These are phyloP conservation scores for Xerocomus potaroensis DNA, from an alignment of 768 basidiomycete genomes.

Conservation along the genomic window DNA sequence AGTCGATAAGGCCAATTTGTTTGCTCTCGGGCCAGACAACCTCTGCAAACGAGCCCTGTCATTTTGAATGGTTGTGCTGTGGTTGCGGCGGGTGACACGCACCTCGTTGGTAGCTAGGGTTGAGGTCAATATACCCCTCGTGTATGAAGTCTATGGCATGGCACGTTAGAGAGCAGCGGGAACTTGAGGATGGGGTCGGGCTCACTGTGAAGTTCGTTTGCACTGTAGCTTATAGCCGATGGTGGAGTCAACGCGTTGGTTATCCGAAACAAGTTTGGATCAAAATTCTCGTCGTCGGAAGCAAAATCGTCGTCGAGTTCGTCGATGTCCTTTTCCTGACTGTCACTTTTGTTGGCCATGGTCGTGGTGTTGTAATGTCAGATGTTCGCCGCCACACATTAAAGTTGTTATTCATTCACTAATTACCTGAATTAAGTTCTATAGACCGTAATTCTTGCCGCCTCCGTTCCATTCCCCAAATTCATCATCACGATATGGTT, in stretches of 20 bases:
- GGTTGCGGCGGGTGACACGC: conserved; percentile 5
- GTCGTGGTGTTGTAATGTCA: neutral
- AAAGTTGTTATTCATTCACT: neutral
- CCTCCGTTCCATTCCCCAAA: conserved; percentile 32
- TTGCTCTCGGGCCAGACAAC: conserved; percentile 74
- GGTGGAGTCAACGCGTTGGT: conserved; percentile 39
- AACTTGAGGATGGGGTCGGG: neutral
- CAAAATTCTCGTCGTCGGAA: conserved; percentile 36
- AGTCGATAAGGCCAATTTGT: conserved; percentile 52
- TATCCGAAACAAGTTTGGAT: conserved; percentile 42
- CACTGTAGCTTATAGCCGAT: conserved; percentile 38
- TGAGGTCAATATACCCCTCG: conserved; percentile 63
- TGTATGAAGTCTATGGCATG: conserved; percentile 57
- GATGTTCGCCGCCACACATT: conserved; percentile 14
- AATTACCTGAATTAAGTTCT: neutral
- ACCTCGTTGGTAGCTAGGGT: conserved; percentile 74
- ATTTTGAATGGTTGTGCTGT: neutral
- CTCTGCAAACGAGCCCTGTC: conserved; percentile 37
- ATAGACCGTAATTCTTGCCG: conserved; percentile 5
- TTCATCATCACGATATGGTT: conserved; percentile 26
- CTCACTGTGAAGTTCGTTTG: conserved; percentile 46
- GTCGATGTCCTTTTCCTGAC: conserved; percentile 40
- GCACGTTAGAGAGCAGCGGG: neutral
- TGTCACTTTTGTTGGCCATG: conserved; percentile 20
- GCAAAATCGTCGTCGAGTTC: conserved; percentile 45